Percentiles rank a stretch among this genome's conserved stretches.
phyloP scores from a whole-genome alignment of 441 rosid genomes.

The Erodium moschatum region DNA sequence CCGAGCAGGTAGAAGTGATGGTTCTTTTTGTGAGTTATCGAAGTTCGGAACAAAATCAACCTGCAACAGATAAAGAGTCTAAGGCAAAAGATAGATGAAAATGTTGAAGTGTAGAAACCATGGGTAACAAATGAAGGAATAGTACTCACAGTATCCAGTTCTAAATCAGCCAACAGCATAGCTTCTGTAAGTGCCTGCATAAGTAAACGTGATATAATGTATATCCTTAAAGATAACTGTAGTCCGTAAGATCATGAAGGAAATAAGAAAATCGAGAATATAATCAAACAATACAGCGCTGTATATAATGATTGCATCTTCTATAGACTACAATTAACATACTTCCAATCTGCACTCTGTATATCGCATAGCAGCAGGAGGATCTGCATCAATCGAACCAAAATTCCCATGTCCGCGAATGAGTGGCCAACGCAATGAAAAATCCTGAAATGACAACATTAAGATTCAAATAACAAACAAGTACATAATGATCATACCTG shows the following conservation, averaged over 20 bases:
- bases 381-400: constrained; percentile 93
- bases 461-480: neutral
- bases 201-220: constrained; percentile 13
- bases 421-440: constrained; percentile 78
- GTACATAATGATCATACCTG: neutral
- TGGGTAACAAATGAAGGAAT: constrained; percentile 5
- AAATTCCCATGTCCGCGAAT: constrained; percentile 94
- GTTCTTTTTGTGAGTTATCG: constrained; percentile 85
- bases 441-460: constrained; percentile 37
- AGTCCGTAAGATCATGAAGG: no score
- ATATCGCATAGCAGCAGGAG: constrained; percentile 96
- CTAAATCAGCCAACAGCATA: constrained; percentile 71
- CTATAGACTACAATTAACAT: constrained; percentile 21
- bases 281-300: no score
- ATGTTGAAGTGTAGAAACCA: neutral
- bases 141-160: constrained; percentile 63
- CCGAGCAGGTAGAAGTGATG: constrained; percentile 84
- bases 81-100: neutral
- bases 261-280: no score
- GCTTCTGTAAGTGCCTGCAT: constrained; percentile 82
- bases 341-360: constrained; percentile 92
- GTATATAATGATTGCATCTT: neutral
- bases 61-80: constrained; percentile 29
- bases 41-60: constrained; percentile 90
- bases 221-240: neutral